A percentile compares a stretch with the other conserved stretches of the same genome.
Conservation (phyloP, 768 basidiomycete species). For the Mycena haematopus region DNA sequence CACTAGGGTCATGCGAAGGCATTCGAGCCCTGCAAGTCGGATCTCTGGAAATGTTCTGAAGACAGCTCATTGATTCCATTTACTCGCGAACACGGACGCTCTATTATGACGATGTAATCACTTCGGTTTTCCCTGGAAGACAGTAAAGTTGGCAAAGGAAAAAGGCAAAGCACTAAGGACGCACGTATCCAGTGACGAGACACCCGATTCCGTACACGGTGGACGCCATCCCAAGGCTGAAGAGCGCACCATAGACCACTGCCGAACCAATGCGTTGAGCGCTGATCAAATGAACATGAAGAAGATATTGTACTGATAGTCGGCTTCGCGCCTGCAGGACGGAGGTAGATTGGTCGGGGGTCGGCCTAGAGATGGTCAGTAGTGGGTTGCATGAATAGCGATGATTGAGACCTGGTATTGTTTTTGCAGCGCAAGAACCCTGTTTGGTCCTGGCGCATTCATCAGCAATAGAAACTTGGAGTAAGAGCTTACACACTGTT, state of each 20-base stretch:
- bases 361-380: slow-evolving; percentile 26
- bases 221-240: slow-evolving; percentile 27
- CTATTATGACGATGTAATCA: slow-evolving; percentile 18
- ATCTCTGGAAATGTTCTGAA: too few relatives aligned
- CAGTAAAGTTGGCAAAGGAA: not conserved
- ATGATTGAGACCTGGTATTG: slow-evolving; percentile 28
- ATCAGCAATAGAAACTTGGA: not conserved
- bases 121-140: slow-evolving; percentile 20
- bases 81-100: slow-evolving; percentile 1
- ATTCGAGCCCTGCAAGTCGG: too few relatives aligned
- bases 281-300: not conserved
- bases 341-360: slow-evolving; percentile 29
- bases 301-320: slow-evolving; percentile 18
- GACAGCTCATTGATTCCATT: slow-evolving; percentile 14
- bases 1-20: too few relatives aligned
- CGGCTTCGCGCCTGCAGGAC: slow-evolving; percentile 29
- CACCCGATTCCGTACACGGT: slow-evolving; percentile 30
- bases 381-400: not conserved
- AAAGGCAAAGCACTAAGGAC: not conserved
- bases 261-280: not conserved
- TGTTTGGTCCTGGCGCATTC: slow-evolving; percentile 21
- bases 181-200: slow-evolving; percentile 31
- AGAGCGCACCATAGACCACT: slow-evolving; percentile 27
- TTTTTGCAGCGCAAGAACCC: slow-evolving; percentile 30
- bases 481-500: slow-evolving; percentile 16